These are phyloP conservation scores for Prunus mume DNA, from an alignment of 306 rosid species.

Conservation along the genomic window DNA sequence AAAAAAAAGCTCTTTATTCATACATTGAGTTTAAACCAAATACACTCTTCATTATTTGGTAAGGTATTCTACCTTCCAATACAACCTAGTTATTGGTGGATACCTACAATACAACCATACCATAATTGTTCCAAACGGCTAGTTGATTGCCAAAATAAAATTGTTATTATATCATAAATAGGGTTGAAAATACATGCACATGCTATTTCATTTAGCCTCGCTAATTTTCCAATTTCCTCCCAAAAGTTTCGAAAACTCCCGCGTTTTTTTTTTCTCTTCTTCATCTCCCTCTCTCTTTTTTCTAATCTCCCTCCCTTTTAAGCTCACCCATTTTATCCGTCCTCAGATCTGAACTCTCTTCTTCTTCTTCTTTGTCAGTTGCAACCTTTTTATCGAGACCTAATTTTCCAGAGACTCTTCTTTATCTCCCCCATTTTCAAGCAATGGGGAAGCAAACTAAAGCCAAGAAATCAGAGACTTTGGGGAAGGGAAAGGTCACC, in stretches of 20 bases:
- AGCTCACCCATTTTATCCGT: neutral
- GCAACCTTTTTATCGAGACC: neutral
- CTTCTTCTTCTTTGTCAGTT: neutral
- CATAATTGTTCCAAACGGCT: too few relatives aligned
- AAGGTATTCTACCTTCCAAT: too few relatives aligned
- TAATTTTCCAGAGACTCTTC: neutral
- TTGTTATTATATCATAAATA: too few relatives aligned
- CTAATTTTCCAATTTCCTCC: neutral
- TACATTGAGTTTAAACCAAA: too few relatives aligned
- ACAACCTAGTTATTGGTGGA: too few relatives aligned
- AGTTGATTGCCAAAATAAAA: too few relatives aligned
- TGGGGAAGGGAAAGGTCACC: constrained; percentile 58
- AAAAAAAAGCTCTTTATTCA: too few relatives aligned
- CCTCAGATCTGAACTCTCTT: neutral
- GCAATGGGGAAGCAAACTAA: constrained; percentile 64
- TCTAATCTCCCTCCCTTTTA: constrained; percentile 25
- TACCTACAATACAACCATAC: too few relatives aligned
- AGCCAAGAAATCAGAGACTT: constrained; percentile 34
- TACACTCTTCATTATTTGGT: too few relatives aligned
- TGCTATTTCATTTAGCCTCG: neutral
- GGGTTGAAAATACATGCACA: neutral
- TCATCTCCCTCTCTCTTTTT: constrained; percentile 13
- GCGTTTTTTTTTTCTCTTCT: constrained; percentile 29
- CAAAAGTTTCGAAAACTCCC: constrained; percentile 44
- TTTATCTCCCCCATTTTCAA: neutral